Evolutionary conservation across 495 filamentous ascomycete genomes (phyloP).

Genomic region (Margaritispora aquatica): DNA sequence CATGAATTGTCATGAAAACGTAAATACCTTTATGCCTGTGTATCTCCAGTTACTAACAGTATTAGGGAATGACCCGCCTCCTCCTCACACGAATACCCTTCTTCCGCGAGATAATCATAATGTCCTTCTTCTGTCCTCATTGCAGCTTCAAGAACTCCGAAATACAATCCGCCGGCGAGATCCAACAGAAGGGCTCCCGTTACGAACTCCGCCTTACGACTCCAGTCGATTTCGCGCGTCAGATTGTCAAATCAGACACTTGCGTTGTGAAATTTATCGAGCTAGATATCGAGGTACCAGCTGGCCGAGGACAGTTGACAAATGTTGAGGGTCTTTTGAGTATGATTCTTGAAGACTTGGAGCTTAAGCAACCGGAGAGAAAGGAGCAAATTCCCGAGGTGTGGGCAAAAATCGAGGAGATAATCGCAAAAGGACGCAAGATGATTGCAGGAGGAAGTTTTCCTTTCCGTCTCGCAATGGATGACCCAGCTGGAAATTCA

Average conservation of each 20-base stretch:
- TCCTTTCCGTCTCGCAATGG: slow-evolving; percentile 80
- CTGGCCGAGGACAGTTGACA: slow-evolving; percentile 80
- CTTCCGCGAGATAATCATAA: slow-evolving; percentile 94
- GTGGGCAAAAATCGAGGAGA: slow-evolving; percentile 62
- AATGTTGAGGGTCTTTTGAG: slow-evolving; percentile 85
- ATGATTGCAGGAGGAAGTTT: slow-evolving; percentile 70
- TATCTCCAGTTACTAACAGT: background rate
- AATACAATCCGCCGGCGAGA: slow-evolving; percentile 81
- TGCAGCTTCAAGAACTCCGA: slow-evolving; percentile 88
- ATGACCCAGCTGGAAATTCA: slow-evolving; percentile 95
- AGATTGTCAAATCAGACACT: slow-evolving; percentile 87
- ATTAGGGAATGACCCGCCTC: slow-evolving; percentile 74
- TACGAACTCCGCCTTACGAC: slow-evolving; percentile 68
- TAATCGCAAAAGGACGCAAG: slow-evolving; percentile 61
- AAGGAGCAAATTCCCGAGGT: slow-evolving; percentile 70
- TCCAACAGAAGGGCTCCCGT: slow-evolving; percentile 80
- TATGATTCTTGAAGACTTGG: slow-evolving; percentile 69
- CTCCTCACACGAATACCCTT: slow-evolving; percentile 87
- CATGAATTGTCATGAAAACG: slow-evolving; percentile 86
- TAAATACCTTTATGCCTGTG: slow-evolving; percentile 27
- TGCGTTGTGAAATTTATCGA: slow-evolving; percentile 76
- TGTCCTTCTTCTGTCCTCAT: slow-evolving; percentile 89
- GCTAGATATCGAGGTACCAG: slow-evolving; percentile 84
- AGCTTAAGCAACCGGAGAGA: slow-evolving; percentile 64
- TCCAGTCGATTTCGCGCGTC: slow-evolving; percentile 68